Conservation (phyloP, 169 alveolate species). For the Cryptosporidium bovis region DNA sequence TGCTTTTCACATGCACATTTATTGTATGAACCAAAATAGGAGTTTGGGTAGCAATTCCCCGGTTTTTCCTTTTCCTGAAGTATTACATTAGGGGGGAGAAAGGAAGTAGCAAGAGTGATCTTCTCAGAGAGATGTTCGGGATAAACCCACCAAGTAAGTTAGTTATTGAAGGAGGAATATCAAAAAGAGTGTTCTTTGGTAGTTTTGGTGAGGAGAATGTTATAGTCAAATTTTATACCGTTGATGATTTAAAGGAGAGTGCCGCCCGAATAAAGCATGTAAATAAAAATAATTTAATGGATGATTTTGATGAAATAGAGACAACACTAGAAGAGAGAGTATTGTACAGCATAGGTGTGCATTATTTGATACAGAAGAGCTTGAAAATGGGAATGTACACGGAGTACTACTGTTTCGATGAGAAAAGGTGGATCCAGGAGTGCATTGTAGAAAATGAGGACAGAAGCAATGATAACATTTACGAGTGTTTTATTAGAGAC, state of each 20-base stretch:
- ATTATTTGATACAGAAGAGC: conserved; percentile 29
- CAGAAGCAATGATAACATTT: not conserved
- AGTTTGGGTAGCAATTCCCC: too few relatives aligned
- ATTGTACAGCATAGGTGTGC: conserved; percentile 21
- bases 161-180: conserved; percentile 8
- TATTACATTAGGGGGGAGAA: too few relatives aligned
- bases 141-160: conserved; percentile 26
- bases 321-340: conserved; percentile 42
- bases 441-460: not conserved
- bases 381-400: conserved; percentile 1
- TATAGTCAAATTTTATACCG: conserved; percentile 28
- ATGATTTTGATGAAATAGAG: conserved; percentile 18
- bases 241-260: conserved; percentile 37
- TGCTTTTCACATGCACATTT: too few relatives aligned
- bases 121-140: not conserved
- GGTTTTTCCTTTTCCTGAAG: too few relatives aligned
- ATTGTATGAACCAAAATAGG: too few relatives aligned
- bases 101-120: too few relatives aligned
- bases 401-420: conserved; percentile 16
- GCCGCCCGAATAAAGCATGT: conserved; percentile 71
- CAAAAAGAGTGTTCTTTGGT: conserved; percentile 53
- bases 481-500: too few relatives aligned
- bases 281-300: not conserved
- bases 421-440: conserved; percentile 11
- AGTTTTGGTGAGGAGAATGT: not conserved